Conservation (phyloP, 805 yeast genomes). For the Metschnikowia rubicola region DNA sequence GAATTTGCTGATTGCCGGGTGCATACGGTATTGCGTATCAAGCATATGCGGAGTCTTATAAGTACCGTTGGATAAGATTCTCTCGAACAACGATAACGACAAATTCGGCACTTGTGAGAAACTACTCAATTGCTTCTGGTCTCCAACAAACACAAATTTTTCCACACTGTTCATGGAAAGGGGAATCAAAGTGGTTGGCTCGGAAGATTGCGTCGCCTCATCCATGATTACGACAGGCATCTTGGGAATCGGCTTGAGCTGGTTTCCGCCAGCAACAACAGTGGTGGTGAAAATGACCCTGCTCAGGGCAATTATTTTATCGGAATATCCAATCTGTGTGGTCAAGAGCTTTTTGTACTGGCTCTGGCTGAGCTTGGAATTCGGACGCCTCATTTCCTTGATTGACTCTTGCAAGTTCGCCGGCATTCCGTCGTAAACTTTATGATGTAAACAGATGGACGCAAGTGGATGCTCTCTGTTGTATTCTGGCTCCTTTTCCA, state of each 20-base stretch:
- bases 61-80: constrained; percentile 60
- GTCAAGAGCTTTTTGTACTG: constrained; percentile 50
- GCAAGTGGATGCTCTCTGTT: constrained; percentile 46
- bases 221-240: constrained; percentile 73
- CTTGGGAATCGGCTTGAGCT: constrained; percentile 50
- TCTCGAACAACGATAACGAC: constrained; percentile 65
- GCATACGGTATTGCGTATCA: constrained; percentile 69
- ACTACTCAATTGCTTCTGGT: constrained; percentile 70
- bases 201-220: constrained; percentile 76
- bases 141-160: constrained; percentile 70
- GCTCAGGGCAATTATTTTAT: constrained; percentile 47
- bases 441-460: constrained; percentile 62
- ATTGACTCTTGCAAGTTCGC: constrained; percentile 40
- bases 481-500: constrained; percentile 61
- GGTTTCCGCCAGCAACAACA: constrained; percentile 63
- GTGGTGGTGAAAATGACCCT: constrained; percentile 68
- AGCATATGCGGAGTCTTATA: constrained; percentile 62
- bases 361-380: constrained; percentile 24
- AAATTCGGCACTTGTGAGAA: constrained; percentile 66
- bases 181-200: constrained; percentile 68
- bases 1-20: constrained; percentile 58
- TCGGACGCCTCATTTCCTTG: constrained; percentile 36
- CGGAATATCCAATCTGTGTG: constrained; percentile 41
- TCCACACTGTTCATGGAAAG: constrained; percentile 62
- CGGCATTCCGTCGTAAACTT: constrained; percentile 50